Evolutionary conservation across 1,284 basidiomycete genomes (phyloP).

Genomic region (Tilletia indica): DNA sequence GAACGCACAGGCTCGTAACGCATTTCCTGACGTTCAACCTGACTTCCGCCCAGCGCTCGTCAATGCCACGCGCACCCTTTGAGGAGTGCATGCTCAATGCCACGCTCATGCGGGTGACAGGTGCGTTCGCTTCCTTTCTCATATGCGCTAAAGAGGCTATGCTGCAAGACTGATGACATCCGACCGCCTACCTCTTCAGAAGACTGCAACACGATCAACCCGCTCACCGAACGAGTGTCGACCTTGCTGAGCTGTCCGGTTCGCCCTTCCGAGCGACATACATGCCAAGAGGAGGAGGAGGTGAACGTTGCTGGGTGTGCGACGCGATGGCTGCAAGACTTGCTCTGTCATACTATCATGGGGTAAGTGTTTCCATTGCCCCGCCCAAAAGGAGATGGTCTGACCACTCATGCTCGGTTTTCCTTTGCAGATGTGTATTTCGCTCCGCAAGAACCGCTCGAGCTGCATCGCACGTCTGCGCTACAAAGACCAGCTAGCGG

Average conservation of each 20-base stretch:
- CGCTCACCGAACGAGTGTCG: slow-evolving; percentile 46
- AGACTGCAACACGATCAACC: slow-evolving; percentile 34
- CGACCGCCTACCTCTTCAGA: too few species aligned
- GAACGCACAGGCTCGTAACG: too few species aligned
- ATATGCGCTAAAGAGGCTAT: too few species aligned
- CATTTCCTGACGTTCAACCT: not conserved
- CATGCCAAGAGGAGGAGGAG: slow-evolving; percentile 56
- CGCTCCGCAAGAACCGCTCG: slow-evolving; percentile 49
- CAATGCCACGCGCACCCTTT: slow-evolving; percentile 52
- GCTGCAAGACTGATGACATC: too few species aligned
- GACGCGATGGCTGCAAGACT: slow-evolving; percentile 51
- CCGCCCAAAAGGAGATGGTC: not conserved
- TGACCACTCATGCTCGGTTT: not conserved
- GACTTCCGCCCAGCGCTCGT: slow-evolving; percentile 52
- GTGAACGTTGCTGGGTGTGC: slow-evolving; percentile 52
- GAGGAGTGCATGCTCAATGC: slow-evolving; percentile 54
- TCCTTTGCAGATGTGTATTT: slow-evolving; percentile 49
- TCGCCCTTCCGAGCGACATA: slow-evolving; percentile 53
- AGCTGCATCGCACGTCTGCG: slow-evolving; percentile 55
- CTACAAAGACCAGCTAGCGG: slow-evolving; percentile 55
- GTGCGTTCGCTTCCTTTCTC: slow-evolving; percentile 25
- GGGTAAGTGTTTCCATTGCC: slow-evolving; percentile 28
- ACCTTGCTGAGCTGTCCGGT: slow-evolving; percentile 53
- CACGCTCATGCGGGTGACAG: slow-evolving; percentile 48
- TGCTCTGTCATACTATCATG: slow-evolving; percentile 53